Base-by-base conservation (phyloP, 768 basidiomycete genomes). In the Amanita subjunquillea region DNA sequence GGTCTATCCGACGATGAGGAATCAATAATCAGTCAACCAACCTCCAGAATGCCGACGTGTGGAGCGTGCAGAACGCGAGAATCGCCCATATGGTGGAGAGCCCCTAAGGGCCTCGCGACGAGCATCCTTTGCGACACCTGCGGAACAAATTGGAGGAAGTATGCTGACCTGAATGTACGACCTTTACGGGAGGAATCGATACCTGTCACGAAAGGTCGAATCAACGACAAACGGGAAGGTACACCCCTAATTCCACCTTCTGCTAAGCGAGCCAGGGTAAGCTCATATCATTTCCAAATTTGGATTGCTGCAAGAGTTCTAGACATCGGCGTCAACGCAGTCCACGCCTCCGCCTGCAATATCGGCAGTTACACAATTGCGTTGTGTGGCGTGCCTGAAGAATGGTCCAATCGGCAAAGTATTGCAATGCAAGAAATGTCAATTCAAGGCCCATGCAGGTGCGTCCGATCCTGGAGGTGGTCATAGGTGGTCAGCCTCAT, bases 71-170 rank as follows among this genome's bases (percentile, higher is more conserved):
- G 86, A 46, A 88, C 87, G 6, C 82, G 83, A 51, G 87, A 91
- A 55, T 87, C 87, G 5, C 74, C 74, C 36, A 69, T 67, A 2
- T 96, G 92, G 92, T 96, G 91, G 91, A 89, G 87, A 64, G 91
- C 91, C 12, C 93, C 92, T 2, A 89, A 89, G 62, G 87, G 86
- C 20, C 75, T 94, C n/a, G 66, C 74, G 0, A 85, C 85, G 2
- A 76, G 75, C 54, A 77, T 91, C 37, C 79, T 95, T 50, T 96
- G 92, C 63, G 89, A 94, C 43, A 74, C 66, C 27, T 96, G 92
- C 61, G 92, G 92, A 10, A 78, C 81, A 42, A 87, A 86, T 57
- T 96, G 91, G 86, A 75, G 92, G 59, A 96, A 94, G 67, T 96
- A 96, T 63, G 92, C 90, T 0, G 91, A 94, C 58, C 72, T 93